Base-by-base conservation (phyloP, 2,329 filamentous ascomycete species). In the Calonectria naviculata region DNA sequence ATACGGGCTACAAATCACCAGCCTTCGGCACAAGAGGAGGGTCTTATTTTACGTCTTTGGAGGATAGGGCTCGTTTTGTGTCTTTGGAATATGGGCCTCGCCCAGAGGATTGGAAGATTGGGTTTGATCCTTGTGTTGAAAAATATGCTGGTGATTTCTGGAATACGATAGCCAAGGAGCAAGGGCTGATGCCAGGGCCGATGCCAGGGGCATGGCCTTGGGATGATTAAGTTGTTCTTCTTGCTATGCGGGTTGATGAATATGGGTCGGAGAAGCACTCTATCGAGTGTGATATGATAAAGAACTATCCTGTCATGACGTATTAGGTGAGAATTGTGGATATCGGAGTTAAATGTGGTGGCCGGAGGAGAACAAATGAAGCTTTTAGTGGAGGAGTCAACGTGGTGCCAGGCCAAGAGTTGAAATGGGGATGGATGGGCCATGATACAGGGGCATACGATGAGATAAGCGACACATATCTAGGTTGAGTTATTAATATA, bases 141-240 rank as follows among this genome's bases (percentile, higher is more conserved):
- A 38, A 56, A 29, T 68, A 46, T 63, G 44, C 54, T 29, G 68
- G 36, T 13, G n/a, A 49, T n/a, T 70, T 62, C 46, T 66, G 62
- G 62, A 9, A 2, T 17, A n/a, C 21, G 41, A 17, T 62, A 21
- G 19, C 6, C 4, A 26, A 49, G 46, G 52, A 26, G 21, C 31
- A 21, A 29, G 31, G 52, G 28, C 2, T 42, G 42, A 34, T 67
- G 54, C 47, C 56, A 34, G 46, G 36, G 29, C 63, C 41, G 42
- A 70, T 70, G 62, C 68, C 62, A n/a, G 68, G 62, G 28, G 34
- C 31, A 36, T 70, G 67, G 54, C n/a, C 42, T n/a, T 28, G 54
- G n/a, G 54, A 42, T 5, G 41, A 54, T 41, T 49, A 49, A 8
- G 28, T 19, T 54, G n/a, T 17, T 19, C 19, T n/a, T 29, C 19